These are phyloP conservation scores for Hansenula lynferdii DNA, from an alignment of 1,139 yeast species.

Conservation along the genomic window DNA sequence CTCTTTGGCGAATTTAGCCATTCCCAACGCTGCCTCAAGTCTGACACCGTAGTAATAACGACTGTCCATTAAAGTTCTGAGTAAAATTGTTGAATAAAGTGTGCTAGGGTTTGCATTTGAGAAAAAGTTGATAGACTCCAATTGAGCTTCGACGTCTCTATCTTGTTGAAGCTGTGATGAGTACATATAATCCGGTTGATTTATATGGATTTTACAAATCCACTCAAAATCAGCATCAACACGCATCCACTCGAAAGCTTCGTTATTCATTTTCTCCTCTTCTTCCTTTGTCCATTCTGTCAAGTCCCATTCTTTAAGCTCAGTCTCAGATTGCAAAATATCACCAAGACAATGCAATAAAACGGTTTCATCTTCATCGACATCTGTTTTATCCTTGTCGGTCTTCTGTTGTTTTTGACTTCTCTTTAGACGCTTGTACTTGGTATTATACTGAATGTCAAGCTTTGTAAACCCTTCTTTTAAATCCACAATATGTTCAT, in stretches of 20 bases:
- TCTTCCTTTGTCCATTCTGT: slow-evolving; percentile 70
- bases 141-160: slow-evolving; percentile 93
- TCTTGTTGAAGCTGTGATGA: slow-evolving; percentile 93
- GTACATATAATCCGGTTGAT: slow-evolving; percentile 94
- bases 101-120: slow-evolving; percentile 44
- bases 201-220: slow-evolving; percentile 78
- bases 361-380: slow-evolving; percentile 35
- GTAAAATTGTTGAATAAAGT: slow-evolving; percentile 70
- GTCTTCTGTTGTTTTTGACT: slow-evolving; percentile 45
- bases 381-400: slow-evolving; percentile 27
- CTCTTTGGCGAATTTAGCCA: slow-evolving; percentile 61
- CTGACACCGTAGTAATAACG: slow-evolving; percentile 89
- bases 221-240: slow-evolving; percentile 97
- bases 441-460: slow-evolving; percentile 93
- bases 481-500: slow-evolving; percentile 92
- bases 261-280: slow-evolving; percentile 64
- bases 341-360: slow-evolving; percentile 71
- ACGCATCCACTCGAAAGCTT: slow-evolving; percentile 96
- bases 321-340: slow-evolving; percentile 56
- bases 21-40: slow-evolving; percentile 78
- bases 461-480: slow-evolving; percentile 81
- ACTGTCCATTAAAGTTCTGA: slow-evolving; percentile 77
- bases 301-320: slow-evolving; percentile 67
- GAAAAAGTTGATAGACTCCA: slow-evolving; percentile 76
- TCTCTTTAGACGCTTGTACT: slow-evolving; percentile 69